Evolutionary conservation across 148 eudicot species (phyloP), one percentile per base, ranked within the genome.

Genomic region (Drosera capensis): DNA sequence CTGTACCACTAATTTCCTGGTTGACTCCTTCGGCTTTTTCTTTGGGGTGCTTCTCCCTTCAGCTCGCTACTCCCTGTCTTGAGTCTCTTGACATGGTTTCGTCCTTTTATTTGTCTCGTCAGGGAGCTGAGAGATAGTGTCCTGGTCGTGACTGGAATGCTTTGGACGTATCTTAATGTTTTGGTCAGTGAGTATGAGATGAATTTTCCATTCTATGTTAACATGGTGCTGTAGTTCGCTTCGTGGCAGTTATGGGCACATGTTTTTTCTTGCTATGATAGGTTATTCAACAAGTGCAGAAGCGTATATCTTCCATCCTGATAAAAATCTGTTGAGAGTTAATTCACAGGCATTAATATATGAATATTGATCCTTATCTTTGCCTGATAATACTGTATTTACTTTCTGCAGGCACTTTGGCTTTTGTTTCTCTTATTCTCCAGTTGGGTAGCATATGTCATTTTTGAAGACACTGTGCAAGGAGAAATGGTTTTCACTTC

Each of bases 401-500:
- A 41, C 20, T 17, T 19, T 9, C 1, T 72, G 78, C 87, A 90
- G 97, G 93, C 90, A 55, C 76, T 90, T 48, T 45, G 68, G 57
- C 63, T 68, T 52, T 50, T 90, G 50, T 90, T 84, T 68, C 84
- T 84, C 45, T 62, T 90, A 62, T 84, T 90, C 65, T 71, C 78
- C 38, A 90, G 97, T 60, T 90, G 97, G 97, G 62, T 90, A 59
- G 97, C 95, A 31, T 90, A 53, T 66, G 85, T 90, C 62, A 75
- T 90, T 66, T 90, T 90, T 71, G 97, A 90, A 65, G 97, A 90
- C 60, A 90, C 97, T 5, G 30, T 45, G 54, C 97, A 90, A 63
- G 97, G 97, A 16, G 73, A 59, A 47, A 61, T 58, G 50, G 28
- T 78, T 55, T 90, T 90, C 65, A 75, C 87, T 40, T 90, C 97